phyloP scores from a whole-genome alignment of 2,329 filamentous ascomycete species.

The Hypoxylon sp. region DNA sequence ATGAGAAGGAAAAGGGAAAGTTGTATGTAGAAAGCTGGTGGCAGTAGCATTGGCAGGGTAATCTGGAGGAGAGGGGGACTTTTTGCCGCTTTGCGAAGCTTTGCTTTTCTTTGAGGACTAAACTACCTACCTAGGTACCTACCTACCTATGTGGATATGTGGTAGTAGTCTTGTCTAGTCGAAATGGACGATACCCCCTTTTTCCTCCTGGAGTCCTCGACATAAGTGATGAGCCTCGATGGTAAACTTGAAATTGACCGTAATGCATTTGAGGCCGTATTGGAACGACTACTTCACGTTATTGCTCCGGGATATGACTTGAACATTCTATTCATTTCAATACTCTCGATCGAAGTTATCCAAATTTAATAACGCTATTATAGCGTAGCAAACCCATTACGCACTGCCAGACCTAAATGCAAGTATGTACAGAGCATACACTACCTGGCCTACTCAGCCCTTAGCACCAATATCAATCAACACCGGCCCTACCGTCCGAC shows the following conservation, averaged over 20 bases:
- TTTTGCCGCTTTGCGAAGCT: not conserved
- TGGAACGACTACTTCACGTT: constrained; percentile 1
- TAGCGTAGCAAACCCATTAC: constrained; percentile 21
- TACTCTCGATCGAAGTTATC: not conserved
- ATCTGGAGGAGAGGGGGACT: constrained; percentile 25
- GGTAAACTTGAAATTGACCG: not conserved
- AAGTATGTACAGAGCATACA: constrained; percentile 28
- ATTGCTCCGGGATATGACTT: not conserved
- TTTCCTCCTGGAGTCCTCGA: constrained; percentile 10
- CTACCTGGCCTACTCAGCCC: constrained; percentile 10
- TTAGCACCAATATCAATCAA: not conserved
- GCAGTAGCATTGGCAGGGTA: constrained; percentile 10
- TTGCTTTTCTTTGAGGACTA: constrained; percentile 15
- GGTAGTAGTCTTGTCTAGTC: constrained; percentile 38
- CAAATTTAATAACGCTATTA: constrained; percentile 7
- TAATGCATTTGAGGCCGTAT: not conserved
- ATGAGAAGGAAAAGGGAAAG: constrained; percentile 30
- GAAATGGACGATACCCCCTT: constrained; percentile 49
- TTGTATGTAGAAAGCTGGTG: constrained; percentile 21
- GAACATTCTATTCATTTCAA: constrained; percentile 10
- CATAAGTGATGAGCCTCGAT: not conserved
- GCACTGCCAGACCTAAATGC: constrained; percentile 8
- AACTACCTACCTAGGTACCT: constrained; percentile 5
- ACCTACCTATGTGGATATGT: constrained; percentile 19
- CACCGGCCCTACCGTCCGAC: not conserved